Conservation (phyloP, 352 stramenopile species). For the Globisporangium solare region DNA sequence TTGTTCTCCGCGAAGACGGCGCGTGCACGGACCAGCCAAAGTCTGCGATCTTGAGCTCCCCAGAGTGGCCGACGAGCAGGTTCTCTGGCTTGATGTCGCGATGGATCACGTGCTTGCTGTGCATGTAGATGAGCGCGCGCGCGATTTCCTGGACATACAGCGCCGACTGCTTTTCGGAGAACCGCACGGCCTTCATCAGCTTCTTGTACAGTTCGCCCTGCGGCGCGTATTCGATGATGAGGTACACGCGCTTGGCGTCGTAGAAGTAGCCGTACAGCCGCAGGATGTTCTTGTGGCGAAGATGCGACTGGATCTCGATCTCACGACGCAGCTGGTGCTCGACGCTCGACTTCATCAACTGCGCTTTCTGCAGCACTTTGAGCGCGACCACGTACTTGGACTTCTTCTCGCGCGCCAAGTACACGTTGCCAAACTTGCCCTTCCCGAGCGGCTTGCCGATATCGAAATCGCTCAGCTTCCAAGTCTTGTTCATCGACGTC, state of each 20-base stretch:
- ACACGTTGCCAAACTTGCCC: conserved; percentile 99
- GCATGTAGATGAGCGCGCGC: conserved; percentile 95
- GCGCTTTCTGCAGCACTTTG: conserved; percentile 98
- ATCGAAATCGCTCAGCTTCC: conserved; percentile 98
- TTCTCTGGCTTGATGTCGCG: conserved; percentile 99
- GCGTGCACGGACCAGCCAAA: conserved; percentile 99
- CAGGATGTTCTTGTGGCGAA: conserved; percentile 97
- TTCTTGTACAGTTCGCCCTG: conserved; percentile 99
- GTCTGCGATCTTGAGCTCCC: conserved; percentile 99
- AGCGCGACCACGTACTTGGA: conserved; percentile 99
- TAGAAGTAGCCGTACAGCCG: conserved; percentile 99
- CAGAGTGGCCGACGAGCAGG: conserved; percentile 92
- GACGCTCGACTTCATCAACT: conserved; percentile 96
- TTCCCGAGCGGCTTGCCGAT: conserved; percentile 98
- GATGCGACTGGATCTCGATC: conserved; percentile 99
- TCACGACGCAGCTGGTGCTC: conserved; percentile 98
- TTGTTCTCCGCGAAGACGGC: conserved; percentile 94
- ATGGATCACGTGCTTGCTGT: conserved; percentile 99
- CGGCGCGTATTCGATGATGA: conserved; percentile 99
- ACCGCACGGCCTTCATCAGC: conserved; percentile 87
- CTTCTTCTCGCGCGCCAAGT: conserved; percentile 96
- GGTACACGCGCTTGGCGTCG: conserved; percentile 97
- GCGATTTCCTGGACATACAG: conserved; percentile 95
- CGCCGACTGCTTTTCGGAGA: conserved; percentile 91
- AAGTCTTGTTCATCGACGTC: conserved; percentile 38